Evolutionary conservation across 495 filamentous ascomycete genomes (phyloP).

Genomic region (Lichina pygmaea): DNA sequence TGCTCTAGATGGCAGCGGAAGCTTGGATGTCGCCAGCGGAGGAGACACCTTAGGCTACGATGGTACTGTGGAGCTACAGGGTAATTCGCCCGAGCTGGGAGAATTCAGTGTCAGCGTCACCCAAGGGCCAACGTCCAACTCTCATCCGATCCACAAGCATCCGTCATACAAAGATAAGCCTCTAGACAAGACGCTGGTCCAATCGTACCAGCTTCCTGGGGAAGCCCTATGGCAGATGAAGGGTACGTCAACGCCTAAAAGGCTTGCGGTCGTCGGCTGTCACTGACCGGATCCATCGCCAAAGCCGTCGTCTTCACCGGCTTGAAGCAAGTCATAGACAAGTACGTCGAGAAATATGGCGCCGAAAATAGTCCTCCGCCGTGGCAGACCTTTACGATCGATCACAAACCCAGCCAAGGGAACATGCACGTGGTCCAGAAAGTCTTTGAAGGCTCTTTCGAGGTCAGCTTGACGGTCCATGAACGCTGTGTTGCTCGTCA

Average conservation of each 20-base stretch:
- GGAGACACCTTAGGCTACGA: conserved; percentile 31
- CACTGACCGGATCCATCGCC: not conserved
- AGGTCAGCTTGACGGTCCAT: conserved; percentile 17
- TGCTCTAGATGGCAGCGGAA: conserved; percentile 49
- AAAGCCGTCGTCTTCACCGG: not conserved
- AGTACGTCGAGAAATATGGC: conserved; percentile 38
- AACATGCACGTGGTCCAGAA: conserved; percentile 85
- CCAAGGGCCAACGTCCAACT: conserved; percentile 32
- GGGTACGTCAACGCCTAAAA: conserved; percentile 13
- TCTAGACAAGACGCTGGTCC: conserved; percentile 45
- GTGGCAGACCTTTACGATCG: conserved; percentile 60
- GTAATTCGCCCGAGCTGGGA: conserved; percentile 49
- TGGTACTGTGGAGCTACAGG: conserved; percentile 47
- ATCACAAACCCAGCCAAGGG: conserved; percentile 36
- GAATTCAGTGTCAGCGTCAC: conserved; percentile 64
- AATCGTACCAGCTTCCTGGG: conserved; percentile 36
- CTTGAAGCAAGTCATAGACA: conserved; percentile 50
- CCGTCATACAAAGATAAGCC: conserved; percentile 43
- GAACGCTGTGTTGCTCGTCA: not conserved
- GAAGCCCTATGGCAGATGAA: conserved; percentile 71
- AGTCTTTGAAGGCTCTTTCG: conserved; percentile 70
- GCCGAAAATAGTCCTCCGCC: conserved; percentile 51
- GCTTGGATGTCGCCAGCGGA: conserved; percentile 27
- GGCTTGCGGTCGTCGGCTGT: not conserved
- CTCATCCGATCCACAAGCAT: conserved; percentile 31